Evolutionary conservation across 257 asterid genomes (phyloP).

Genomic region (Solanum boliviense): DNA sequence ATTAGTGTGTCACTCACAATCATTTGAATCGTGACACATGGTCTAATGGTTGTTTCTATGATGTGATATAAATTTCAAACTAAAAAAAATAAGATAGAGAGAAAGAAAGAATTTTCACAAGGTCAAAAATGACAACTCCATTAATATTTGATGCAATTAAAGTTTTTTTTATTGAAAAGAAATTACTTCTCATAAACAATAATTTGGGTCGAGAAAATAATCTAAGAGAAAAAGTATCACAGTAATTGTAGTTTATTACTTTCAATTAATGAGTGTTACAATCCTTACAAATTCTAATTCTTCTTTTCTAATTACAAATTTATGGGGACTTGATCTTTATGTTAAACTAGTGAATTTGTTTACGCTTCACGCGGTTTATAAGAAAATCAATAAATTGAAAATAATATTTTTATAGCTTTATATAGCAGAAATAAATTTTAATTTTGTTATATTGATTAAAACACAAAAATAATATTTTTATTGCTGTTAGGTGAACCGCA

Average conservation of each 20-base stretch:
- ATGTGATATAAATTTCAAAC: not conserved
- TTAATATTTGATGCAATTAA: not conserved
- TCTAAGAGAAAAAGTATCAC: not conserved
- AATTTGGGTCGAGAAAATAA: not conserved
- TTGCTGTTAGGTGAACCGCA: too few relatives aligned
- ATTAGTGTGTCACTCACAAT: not conserved
- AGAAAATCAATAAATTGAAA: too few relatives aligned
- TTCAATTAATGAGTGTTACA: not conserved
- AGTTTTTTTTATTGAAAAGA: not conserved
- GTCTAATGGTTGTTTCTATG: not conserved
- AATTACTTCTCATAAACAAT: not conserved
- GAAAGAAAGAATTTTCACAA: not conserved
- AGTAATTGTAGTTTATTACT: not conserved
- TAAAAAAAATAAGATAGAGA: not conserved
- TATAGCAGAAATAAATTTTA: too few relatives aligned
- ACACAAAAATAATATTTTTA: too few relatives aligned
- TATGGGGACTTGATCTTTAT: not conserved
- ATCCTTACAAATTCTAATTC: not conserved
- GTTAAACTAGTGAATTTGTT: too few relatives aligned
- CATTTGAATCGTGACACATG: not conserved
- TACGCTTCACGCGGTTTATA: too few relatives aligned
- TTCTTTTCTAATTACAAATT: not conserved
- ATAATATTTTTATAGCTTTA: too few relatives aligned
- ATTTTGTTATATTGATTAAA: too few relatives aligned
- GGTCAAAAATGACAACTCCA: not conserved